Base-by-base conservation (phyloP, 2,329 filamentous ascomycete species). In the Rhynchosporium graminicola region DNA sequence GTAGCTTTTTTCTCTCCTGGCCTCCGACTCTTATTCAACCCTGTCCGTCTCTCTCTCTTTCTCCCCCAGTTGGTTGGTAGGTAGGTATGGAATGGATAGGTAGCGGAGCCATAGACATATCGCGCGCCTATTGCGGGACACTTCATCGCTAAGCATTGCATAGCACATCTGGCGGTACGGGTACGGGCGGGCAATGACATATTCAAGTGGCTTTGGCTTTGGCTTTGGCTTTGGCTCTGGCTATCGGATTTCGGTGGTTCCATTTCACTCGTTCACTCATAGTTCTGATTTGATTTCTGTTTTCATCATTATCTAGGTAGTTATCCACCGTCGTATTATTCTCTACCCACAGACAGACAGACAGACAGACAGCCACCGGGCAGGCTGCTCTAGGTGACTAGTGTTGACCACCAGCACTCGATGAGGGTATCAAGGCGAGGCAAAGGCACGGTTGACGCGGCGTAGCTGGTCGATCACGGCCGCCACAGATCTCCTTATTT, bases 61-160 rank as follows among this genome's bases (percentile, higher is more conserved):
- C 28, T 9, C 20, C 20, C 20, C 20, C 20, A 20, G 20, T 20
- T 20, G 20, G 20, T 20, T 20, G 20, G 20, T 20, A 20, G 20
- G 20, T 20, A 20, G 52, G 52, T 46, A 43, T 50, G 54, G 33
- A 36, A 36, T 10, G 33, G 52, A 62, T 6, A 36, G 52, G 57
- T 6, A 36, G 33, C 55, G 54, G 52, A 62, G 60, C 54, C 47
- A 59, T 29, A 52, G 63, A 62, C 59, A 69, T 66, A 66, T 71
- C 62, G 70, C 69, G 69, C 71, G 70, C 67, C 66, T 72, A 71
- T 70, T 69, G 69, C 69, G 69, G 70, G 63, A 65, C 20, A 61
- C 57, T 54, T 56, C 38, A 66, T 71, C 70, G 69, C 69, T 71
- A 71, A 69, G n/a, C 33, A 40, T 31, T 38, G 57, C 33, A 36